Evolutionary conservation across 768 basidiomycete genomes (phyloP), one percentile per base, ranked within the genome.

Genomic region (Tephrocybe rancida): DNA sequence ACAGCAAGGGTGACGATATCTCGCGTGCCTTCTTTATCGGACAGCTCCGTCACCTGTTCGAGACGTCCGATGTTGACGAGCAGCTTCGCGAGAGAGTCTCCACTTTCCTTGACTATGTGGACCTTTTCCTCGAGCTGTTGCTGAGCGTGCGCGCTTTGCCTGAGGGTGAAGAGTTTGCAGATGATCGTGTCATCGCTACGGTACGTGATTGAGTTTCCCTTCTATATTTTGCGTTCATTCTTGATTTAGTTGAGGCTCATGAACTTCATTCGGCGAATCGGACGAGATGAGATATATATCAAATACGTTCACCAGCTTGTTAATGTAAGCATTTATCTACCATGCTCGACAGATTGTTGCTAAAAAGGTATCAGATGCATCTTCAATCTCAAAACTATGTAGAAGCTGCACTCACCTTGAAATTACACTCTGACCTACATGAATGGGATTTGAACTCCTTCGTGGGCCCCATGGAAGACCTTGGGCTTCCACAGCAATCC

Each of bases 271-370:
- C 83, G 92, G 16, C 83, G 90, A 16, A 95, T 96, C 51, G 94
- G 94, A 16, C 80, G 95, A 11, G 88, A 92, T 63, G 94, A 95
- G 65, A 94, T 97, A 55, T 96, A 95, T 63, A 90, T 95, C 70
- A 92, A 95, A 80, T 96, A 96, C 67, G 90, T 96, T 21, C 93
- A 97, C 65, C 92, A 95, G 65, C 85, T 97, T 22, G 92, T 96
- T 46, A 90, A 92, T 61, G 91, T 95, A 64, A 60, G 86, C 30
- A 62, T 18, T 54, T 41, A 22, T n/a, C 56, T 50, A 52, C 45
- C 2, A 25, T 29, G 19, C 46, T 37, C n/a, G 47, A 32, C 52
- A 37, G 10, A 16, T 54, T 45, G 30, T 48, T 34, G 45, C 61
- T 68, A 44, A 71, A 38, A 54, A 25, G 51, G 53, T 43, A 32